Evolutionary conservation across 2,329 filamentous ascomycete species (phyloP), one percentile per base, ranked within the genome.

Genomic region (Kalaharituber pfeilii): DNA sequence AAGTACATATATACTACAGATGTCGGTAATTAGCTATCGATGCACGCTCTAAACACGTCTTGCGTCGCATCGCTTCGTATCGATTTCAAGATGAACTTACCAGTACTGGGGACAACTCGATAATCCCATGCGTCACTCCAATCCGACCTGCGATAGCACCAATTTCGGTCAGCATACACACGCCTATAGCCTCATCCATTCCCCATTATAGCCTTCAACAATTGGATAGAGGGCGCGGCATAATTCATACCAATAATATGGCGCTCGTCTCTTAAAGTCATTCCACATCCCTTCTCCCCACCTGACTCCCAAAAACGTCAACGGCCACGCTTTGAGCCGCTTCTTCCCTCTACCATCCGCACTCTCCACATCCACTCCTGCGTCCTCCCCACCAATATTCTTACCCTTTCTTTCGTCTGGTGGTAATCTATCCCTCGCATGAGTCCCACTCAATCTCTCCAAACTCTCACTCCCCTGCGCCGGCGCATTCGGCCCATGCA

Each of bases 41-140:
- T 25, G 15, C n/a, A 11, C n/a, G 2, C 30, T 36, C 11, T 36
- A 36, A 9, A 11, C 30, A 1, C 30, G 11, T n/a, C 30, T 11
- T 11, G 11, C 11, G 15, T 18, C 33, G 15, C 33, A 4, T 39
- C 33, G 20, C 29, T n/a, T 8, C 29, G n/a, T n/a, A n/a, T 33
- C 8, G 29, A 54, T 49, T 42, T 20, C 27, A 42, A 33, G 63
- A 5, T 33, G 24, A 9, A 51, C 56, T 56, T 52, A 60, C 58
- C 28, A 18, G 86, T 93, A 15, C 85, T 85, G 1, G 86, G 86
- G 36, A 94, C 76, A 42, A 94, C 84, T 53, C 86, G 78, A 70
- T 94, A 94, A 66, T 93, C 84, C 84, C 84, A 91, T 1, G 86
- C 86, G 71, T 94, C 86, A 18, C 67, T 72, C 84, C 84, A 93